A percentile compares a stretch with the other conserved stretches of the same genome.
Evolutionary conservation across 1,284 basidiomycete genomes (phyloP).

Genomic region (Phlebopus sp.): DNA sequence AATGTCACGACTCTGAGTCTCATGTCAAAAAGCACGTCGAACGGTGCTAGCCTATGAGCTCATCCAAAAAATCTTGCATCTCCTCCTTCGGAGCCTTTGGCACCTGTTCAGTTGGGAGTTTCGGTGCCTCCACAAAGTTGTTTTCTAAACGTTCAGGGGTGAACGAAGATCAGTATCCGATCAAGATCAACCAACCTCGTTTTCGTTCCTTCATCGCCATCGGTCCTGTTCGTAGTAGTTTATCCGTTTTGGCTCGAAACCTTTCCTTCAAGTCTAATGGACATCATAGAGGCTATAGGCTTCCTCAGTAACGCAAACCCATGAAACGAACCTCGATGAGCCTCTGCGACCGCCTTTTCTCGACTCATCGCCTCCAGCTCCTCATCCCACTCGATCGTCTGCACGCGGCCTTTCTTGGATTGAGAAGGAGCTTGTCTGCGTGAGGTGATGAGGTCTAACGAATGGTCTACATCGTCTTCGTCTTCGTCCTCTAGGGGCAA

Average conservation of each 20-base stretch:
- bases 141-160: constrained; percentile 23
- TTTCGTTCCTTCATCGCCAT: constrained; percentile 32
- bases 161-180: constrained; percentile 6
- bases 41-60: constrained; percentile 46
- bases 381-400: constrained; percentile 64
- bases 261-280: constrained; percentile 61
- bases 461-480: constrained; percentile 63
- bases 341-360: constrained; percentile 71
- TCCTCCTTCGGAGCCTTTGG: constrained; percentile 50
- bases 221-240: constrained; percentile 45
- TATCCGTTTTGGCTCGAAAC: constrained; percentile 59
- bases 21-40: no score
- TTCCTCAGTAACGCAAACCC: background rate
- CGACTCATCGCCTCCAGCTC: constrained; percentile 59
- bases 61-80: constrained; percentile 75
- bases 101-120: constrained; percentile 40
- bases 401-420: constrained; percentile 59
- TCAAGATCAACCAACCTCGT: constrained; percentile 30
- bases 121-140: constrained; percentile 50
- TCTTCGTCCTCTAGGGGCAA: constrained; percentile 35
- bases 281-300: background rate
- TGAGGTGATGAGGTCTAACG: constrained; percentile 50
- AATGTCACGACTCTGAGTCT: no score
- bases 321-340: constrained; percentile 55
- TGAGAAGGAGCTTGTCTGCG: constrained; percentile 17